Evolutionary conservation across 306 rosid genomes (phyloP).

Genomic region (Crotalaria pallida): DNA sequence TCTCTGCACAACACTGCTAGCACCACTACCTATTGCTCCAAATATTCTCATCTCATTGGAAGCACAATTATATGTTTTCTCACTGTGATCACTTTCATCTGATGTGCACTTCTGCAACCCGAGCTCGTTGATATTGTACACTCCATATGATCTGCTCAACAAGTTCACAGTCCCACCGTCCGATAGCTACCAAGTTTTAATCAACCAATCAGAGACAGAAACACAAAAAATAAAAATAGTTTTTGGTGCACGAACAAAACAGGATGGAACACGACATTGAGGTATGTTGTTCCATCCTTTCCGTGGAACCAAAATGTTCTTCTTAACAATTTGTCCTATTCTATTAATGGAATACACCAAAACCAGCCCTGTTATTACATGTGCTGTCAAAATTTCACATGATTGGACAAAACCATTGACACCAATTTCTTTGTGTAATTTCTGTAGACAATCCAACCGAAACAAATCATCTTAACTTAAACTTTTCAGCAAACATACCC

Average conservation of each 20-base stretch:
- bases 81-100: constrained; percentile 40
- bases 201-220: neutral
- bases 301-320: no score
- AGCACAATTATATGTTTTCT: constrained; percentile 70
- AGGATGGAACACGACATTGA: no score
- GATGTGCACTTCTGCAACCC: constrained; percentile 90
- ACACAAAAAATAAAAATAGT: neutral
- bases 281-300: no score
- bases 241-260: no score
- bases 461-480: no score
- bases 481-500: no score
- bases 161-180: constrained; percentile 89
- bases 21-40: constrained; percentile 97
- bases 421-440: neutral
- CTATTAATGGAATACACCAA: no score
- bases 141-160: constrained; percentile 85
- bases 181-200: constrained; percentile 51
- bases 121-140: constrained; percentile 83
- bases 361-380: no score
- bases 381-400: neutral
- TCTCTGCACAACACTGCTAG: constrained; percentile 95
- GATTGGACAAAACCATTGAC: neutral
- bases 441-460: no score
- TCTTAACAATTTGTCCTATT: no score
- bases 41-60: constrained; percentile 86